Evolutionary conservation across 2,329 filamentous ascomycete species (phyloP), one percentile per base, ranked within the genome.

Genomic region (Blastomyces gilchristii): DNA sequence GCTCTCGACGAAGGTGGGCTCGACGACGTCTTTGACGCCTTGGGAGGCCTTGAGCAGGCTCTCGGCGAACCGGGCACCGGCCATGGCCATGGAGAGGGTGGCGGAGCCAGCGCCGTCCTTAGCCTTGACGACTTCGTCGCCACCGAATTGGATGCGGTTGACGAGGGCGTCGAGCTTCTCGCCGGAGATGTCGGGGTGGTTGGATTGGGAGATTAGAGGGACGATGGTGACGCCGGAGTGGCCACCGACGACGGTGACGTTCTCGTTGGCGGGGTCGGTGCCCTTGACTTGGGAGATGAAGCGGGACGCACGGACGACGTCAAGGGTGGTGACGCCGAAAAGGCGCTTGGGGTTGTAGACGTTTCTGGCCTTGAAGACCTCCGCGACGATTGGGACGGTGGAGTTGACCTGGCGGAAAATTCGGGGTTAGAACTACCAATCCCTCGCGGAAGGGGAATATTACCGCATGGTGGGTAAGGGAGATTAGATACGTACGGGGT

Each of bases 301-400:
- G 82, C 92, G 91, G 75, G 88, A 92, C 75, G 94, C 93, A 77
- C 94, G 94, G 80, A 99, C 94, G 69, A 97, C 92, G 74, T 99
- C 94, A 74, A 99, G 91, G 75, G 94, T 97, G 81, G 94, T 99
- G 76, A 99, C 94, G 84, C 94, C 94, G 82, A 99, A 99, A 72
- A 99, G 90, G 75, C 90, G 90, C 88, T 95, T 95, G 79, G 94
- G 92, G 87, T 99, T 93, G 88, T 97, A 99, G 82, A 97, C 93
- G 71, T 91, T 91, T 72, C 82, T 84, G 78, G 85, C 81, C 88
- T 97, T 97, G 90, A 92, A 96, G 77, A 97, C 87, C 86, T 97
- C 94, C 77, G 91, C 88, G 76, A 87, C 88, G 81, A 99, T 99
- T 77, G 94, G 94, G 74, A 99, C 94, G 75, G 94, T 99, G 72